Percentiles rank a stretch among this genome's conserved stretches.
These are phyloP conservation scores for Cantharellus anzutake DNA, from an alignment of 768 basidiomycete species.

Conservation along the genomic window DNA sequence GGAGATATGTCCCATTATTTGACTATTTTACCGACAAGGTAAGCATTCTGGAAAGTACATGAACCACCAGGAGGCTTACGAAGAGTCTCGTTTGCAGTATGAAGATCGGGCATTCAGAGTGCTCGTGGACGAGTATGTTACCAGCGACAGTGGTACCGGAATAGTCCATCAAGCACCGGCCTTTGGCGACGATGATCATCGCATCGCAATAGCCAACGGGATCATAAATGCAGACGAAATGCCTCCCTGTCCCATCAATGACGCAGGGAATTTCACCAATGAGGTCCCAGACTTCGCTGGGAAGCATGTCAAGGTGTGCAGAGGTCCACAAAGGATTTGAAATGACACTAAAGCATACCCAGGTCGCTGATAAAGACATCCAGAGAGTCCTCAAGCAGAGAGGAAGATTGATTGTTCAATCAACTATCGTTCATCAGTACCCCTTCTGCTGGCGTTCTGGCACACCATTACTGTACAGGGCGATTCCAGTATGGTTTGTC, in stretches of 20 bases:
- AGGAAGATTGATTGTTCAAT: slow-evolving; percentile 74
- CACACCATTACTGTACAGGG: slow-evolving; percentile 89
- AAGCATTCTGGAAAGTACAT: slow-evolving; percentile 9
- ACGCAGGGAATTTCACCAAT: slow-evolving; percentile 67
- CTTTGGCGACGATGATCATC: slow-evolving; percentile 97
- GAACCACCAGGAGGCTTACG: neutral
- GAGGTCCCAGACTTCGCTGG: slow-evolving; percentile 85
- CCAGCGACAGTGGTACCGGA: slow-evolving; percentile 83
- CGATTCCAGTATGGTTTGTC: slow-evolving; percentile 93
- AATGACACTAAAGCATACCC: neutral
- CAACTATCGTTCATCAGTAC: slow-evolving; percentile 76
- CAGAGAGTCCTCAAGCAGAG: slow-evolving; percentile 77
- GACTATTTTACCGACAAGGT: slow-evolving; percentile 95
- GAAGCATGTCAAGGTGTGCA: slow-evolving; percentile 64
- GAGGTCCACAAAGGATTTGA: neutral
- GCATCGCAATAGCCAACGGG: slow-evolving; percentile 69
- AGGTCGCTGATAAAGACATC: slow-evolving; percentile 90
- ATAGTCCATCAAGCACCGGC: slow-evolving; percentile 98
- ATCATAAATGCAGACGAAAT: slow-evolving; percentile 75
- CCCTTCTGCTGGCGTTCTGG: slow-evolving; percentile 99
- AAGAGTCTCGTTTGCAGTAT: slow-evolving; percentile 30
- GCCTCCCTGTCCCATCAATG: slow-evolving; percentile 93
- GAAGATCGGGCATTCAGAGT: slow-evolving; percentile 84
- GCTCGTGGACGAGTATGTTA: slow-evolving; percentile 81
- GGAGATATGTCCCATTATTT: slow-evolving; percentile 88